phyloP scores from a whole-genome alignment of 2,329 filamentous ascomycete species.

The Diplodia scrobiculata region DNA sequence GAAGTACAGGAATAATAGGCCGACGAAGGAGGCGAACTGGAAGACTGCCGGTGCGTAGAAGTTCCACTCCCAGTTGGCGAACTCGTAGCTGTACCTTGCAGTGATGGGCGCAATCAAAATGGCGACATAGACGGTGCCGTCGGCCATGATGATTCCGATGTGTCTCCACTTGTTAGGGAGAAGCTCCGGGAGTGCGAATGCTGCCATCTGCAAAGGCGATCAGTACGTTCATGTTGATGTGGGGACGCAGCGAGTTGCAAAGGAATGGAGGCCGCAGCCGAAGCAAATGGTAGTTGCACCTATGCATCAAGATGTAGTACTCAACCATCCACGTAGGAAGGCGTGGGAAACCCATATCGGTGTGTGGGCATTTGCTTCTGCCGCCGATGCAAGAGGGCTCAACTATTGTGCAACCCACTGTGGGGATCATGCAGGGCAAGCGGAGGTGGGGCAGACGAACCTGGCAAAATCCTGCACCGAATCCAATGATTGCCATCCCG shows the following conservation, averaged over 20 bases:
- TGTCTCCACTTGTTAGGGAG: slow-evolving; percentile 56
- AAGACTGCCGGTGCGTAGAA: slow-evolving; percentile 51
- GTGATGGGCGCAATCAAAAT: slow-evolving; percentile 53
- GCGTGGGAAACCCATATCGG: too few species aligned
- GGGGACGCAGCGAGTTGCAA: too few species aligned
- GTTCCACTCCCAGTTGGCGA: slow-evolving; percentile 50
- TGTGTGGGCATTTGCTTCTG: too few species aligned
- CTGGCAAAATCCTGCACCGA: slow-evolving; percentile 51
- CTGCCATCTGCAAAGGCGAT: slow-evolving; percentile 40
- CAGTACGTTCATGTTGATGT: slow-evolving; percentile 1
- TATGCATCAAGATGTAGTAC: too few species aligned
- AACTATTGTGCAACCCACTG: neutral
- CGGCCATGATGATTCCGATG: slow-evolving; percentile 49
- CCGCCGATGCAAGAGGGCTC: too few species aligned
- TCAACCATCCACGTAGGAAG: too few species aligned
- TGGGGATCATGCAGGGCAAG: neutral
- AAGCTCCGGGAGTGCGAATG: slow-evolving; percentile 53
- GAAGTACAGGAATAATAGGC: slow-evolving; percentile 48
- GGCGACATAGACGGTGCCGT: slow-evolving; percentile 47
- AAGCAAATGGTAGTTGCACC: too few species aligned
- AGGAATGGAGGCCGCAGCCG: too few species aligned
- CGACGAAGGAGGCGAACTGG: slow-evolving; percentile 50
- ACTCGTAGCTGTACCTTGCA: slow-evolving; percentile 47
- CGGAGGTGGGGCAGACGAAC: slow-evolving; percentile 25
- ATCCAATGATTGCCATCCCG: slow-evolving; percentile 49